Conservation (phyloP, 2,329 filamentous ascomycete genomes). For the Colletotrichum sp. region DNA sequence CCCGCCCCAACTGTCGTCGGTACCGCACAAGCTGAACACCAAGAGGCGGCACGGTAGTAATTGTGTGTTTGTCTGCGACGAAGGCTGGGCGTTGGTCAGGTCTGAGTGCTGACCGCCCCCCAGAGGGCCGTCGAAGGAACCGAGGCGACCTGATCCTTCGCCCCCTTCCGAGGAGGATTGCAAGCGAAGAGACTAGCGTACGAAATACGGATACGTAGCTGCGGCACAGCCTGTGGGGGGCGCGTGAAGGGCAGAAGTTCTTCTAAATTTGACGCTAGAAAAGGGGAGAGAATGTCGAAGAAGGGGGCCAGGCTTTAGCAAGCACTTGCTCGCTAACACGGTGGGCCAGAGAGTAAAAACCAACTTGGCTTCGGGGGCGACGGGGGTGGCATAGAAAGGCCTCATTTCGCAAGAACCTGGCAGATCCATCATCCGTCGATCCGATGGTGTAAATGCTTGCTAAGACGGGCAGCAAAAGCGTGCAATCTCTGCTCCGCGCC, state of each 20-base stretch:
- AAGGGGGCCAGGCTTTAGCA: background rate
- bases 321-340: background rate
- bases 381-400: background rate
- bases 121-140: background rate
- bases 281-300: background rate
- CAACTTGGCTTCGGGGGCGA: background rate
- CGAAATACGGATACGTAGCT: background rate
- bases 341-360: background rate
- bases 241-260: background rate
- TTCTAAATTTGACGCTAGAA: background rate
- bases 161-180: background rate
- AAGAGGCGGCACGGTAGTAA: background rate
- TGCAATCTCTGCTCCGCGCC: background rate
- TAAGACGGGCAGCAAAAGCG: background rate
- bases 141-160: background rate
- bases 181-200: background rate
- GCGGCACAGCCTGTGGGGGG: background rate
- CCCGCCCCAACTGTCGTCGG: background rate
- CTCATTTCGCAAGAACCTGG: slow-evolving; percentile 5
- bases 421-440: background rate
- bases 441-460: background rate
- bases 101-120: background rate
- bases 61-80: background rate
- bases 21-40: background rate
- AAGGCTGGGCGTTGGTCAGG: background rate